phyloP scores from a whole-genome alignment of 2,329 filamentous ascomycete genomes.

The Davidsoniella eucalypti region DNA sequence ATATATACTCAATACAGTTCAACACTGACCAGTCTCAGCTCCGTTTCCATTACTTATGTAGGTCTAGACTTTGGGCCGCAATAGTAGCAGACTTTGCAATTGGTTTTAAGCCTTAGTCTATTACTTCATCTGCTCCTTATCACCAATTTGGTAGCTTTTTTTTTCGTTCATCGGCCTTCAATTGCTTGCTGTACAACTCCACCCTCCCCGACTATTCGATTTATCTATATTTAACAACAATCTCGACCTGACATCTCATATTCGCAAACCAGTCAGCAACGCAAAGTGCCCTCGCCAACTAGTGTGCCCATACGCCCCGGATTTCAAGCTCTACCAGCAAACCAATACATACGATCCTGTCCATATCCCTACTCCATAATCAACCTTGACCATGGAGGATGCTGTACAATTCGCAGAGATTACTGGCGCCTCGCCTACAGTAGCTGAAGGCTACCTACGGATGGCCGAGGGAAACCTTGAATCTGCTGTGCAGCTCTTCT shows the following conservation, averaged over 20 bases:
- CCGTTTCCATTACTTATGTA: no score
- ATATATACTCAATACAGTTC: no score
- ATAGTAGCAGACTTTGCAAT: not conserved
- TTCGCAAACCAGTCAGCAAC: not conserved
- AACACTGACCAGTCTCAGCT: no score
- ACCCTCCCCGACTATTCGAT: not conserved
- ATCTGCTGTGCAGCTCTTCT: slow-evolving; percentile 79
- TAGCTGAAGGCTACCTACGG: slow-evolving; percentile 68
- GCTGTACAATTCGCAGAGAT: slow-evolving; percentile 67
- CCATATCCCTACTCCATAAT: not conserved
- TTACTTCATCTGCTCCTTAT: not conserved
- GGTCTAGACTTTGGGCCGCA: no score
- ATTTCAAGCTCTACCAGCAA: not conserved
- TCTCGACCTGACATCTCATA: no score
- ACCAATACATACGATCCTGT: not conserved
- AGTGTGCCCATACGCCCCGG: not conserved
- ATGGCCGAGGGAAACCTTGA: slow-evolving; percentile 72
- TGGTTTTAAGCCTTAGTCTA: not conserved
- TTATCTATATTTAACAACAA: not conserved
- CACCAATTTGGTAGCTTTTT: not conserved
- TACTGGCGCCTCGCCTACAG: slow-evolving; percentile 55
- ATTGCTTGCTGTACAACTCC: not conserved
- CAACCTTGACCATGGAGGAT: slow-evolving; percentile 39
- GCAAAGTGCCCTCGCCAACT: not conserved
- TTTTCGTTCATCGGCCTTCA: not conserved